phyloP scores from a whole-genome alignment of 2,329 filamentous ascomycete genomes.

The Fusarium oligoseptatum region DNA sequence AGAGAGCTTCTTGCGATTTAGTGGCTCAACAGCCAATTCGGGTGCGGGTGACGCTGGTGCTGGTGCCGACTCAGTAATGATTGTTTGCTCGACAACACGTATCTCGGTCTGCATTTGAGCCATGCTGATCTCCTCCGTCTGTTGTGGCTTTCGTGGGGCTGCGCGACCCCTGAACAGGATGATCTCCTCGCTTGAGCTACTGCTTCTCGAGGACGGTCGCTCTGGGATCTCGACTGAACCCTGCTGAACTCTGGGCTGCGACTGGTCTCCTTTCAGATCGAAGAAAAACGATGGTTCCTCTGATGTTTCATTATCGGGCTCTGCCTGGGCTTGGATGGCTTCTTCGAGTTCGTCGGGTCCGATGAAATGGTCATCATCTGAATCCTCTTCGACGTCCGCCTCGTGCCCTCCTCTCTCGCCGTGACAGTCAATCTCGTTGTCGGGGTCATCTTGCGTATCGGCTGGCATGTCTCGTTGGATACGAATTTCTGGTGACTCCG shows the following conservation, averaged over 20 bases:
- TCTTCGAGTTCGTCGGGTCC: slow-evolving; percentile 41
- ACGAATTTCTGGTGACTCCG: neutral
- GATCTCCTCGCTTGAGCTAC: slow-evolving; percentile 73
- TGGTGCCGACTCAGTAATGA: slow-evolving; percentile 18
- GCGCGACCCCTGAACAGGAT: slow-evolving; percentile 75
- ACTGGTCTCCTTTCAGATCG: slow-evolving; percentile 52
- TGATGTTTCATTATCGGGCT: neutral
- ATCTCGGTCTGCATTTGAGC: slow-evolving; percentile 52
- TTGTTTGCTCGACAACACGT: slow-evolving; percentile 45
- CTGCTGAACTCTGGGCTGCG: neutral
- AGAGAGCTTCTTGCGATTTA: neutral
- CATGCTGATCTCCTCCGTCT: slow-evolving; percentile 36
- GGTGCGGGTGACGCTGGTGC: neutral
- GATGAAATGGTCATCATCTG: slow-evolving; percentile 17
- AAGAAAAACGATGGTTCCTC: slow-evolving; percentile 51
- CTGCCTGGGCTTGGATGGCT: slow-evolving; percentile 23
- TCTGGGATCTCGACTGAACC: slow-evolving; percentile 29
- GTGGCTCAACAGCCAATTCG: neutral
- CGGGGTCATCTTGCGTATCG: neutral
- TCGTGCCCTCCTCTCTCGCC: neutral
- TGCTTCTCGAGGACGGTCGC: slow-evolving; percentile 39
- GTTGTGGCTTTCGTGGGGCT: slow-evolving; percentile 44
- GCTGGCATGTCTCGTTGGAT: neutral
- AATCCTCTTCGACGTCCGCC: neutral
- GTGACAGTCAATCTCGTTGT: neutral